Evolutionary conservation across 1,284 basidiomycete genomes (phyloP).

Genomic region (Ustilago curta): DNA sequence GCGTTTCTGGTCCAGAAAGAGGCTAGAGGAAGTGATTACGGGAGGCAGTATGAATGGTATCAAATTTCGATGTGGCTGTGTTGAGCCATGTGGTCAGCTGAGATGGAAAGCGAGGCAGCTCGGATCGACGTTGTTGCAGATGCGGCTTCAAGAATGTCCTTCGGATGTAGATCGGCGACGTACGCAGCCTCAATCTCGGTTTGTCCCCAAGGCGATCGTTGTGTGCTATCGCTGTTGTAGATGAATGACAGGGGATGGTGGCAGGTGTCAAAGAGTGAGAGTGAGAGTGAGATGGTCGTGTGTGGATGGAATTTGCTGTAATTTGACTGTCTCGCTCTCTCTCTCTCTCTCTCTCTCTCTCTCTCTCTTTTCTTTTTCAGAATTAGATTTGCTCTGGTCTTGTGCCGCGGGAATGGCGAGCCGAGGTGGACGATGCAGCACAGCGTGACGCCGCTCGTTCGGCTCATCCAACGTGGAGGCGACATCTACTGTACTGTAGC

Average conservation of each 20-base stretch:
- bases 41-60: conserved; percentile 4
- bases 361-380: too few relatives aligned
- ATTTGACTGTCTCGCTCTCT: background rate
- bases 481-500: too few relatives aligned
- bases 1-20: background rate
- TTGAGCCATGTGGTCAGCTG: conserved; percentile 41
- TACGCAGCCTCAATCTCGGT: background rate
- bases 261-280: background rate
- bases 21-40: background rate
- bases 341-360: too few relatives aligned
- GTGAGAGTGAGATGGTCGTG: background rate
- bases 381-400: background rate
- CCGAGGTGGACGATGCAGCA: too few relatives aligned
- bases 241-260: conserved; percentile 3
- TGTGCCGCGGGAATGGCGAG: too few relatives aligned
- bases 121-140: conserved; percentile 45
- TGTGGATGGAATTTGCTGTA: conserved; percentile 4
- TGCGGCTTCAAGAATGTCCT: conserved; percentile 3
- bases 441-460: too few relatives aligned
- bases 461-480: too few relatives aligned
- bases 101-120: conserved; percentile 35
- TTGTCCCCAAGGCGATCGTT: background rate
- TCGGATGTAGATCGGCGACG: background rate
- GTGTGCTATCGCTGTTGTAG: too few relatives aligned
- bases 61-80: conserved; percentile 36